A percentile compares a stretch with the other conserved stretches of the same genome.
Conservation (phyloP, 2,329 filamentous ascomycete genomes). For the Tolypocladium album region DNA sequence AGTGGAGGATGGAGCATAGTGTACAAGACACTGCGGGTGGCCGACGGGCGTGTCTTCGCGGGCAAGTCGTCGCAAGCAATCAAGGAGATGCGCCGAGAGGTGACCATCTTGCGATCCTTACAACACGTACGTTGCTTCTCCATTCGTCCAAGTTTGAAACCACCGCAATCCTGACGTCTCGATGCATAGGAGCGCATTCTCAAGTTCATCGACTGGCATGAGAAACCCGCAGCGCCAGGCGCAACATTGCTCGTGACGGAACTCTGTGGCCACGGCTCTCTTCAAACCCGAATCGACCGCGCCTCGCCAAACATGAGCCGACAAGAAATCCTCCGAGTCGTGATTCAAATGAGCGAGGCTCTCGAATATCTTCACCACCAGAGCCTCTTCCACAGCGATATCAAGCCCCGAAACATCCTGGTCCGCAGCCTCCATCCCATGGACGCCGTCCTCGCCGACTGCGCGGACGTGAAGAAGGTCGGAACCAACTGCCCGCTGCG, state of each 20-base stretch:
- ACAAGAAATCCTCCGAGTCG: conserved; percentile 9
- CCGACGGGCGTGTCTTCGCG: conserved; percentile 15
- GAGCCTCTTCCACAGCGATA: conserved; percentile 15
- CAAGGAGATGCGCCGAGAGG: conserved; percentile 14
- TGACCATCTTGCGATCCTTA: conserved; percentile 8
- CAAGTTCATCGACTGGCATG: conserved; percentile 15
- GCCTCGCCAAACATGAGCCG: conserved; percentile 7
- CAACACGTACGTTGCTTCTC: conserved; percentile 12
- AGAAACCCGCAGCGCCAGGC: conserved; percentile 7
- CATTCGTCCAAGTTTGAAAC: not conserved
- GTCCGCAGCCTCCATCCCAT: conserved; percentile 15
- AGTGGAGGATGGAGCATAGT: conserved; percentile 16
- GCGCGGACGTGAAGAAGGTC: conserved; percentile 15
- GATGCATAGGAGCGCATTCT: conserved; percentile 15
- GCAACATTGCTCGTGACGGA: conserved; percentile 19
- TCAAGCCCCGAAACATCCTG: conserved; percentile 22
- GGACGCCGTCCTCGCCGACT: conserved; percentile 19
- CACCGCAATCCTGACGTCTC: not conserved
- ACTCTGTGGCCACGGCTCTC: conserved; percentile 15
- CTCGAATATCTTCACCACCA: conserved; percentile 15
- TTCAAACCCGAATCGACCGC: conserved; percentile 15
- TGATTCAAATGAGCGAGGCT: conserved; percentile 12
- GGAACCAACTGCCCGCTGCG: conserved; percentile 4
- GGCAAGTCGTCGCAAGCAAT: conserved; percentile 14
- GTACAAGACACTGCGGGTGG: conserved; percentile 14